phyloP scores from a whole-genome alignment of 768 basidiomycete genomes.

The Clavaria fumosa region DNA sequence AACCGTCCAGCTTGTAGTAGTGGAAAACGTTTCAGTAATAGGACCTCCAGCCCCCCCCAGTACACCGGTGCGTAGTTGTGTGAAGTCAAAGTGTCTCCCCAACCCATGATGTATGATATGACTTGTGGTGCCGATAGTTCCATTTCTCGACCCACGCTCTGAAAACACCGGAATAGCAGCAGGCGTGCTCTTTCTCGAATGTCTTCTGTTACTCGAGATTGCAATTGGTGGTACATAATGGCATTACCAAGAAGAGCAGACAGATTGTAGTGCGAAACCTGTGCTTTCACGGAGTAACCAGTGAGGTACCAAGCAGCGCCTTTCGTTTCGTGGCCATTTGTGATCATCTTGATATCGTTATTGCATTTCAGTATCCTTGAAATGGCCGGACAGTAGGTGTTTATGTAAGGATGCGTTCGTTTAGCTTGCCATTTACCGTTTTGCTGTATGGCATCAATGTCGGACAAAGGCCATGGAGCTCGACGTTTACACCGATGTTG shows the following conservation, averaged over 20 bases:
- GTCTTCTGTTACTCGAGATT: conserved; percentile 6
- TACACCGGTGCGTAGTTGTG: conserved; percentile 23
- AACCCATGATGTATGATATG: conserved; percentile 27
- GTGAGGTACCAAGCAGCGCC: conserved; percentile 23
- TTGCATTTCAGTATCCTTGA: conserved; percentile 12
- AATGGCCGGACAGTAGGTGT: not conserved
- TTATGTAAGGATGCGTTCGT: not conserved
- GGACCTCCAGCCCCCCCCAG: no score
- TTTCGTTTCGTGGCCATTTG: conserved; percentile 19
- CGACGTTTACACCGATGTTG: conserved; percentile 19
- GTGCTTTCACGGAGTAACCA: conserved; percentile 26
- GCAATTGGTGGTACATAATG: conserved; percentile 14
- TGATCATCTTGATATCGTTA: conserved; percentile 25
- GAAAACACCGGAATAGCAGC: conserved; percentile 20
- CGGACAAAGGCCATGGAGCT: conserved; percentile 16
- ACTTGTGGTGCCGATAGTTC: conserved; percentile 26
- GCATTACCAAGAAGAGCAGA: conserved; percentile 23
- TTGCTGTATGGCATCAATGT: conserved; percentile 13
- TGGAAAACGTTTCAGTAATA: no score
- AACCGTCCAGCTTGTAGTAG: no score
- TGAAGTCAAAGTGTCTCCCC: conserved; percentile 23
- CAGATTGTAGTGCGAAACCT: conserved; percentile 18
- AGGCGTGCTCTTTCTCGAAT: conserved; percentile 13
- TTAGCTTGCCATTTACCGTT: conserved; percentile 19
- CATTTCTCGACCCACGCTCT: conserved; percentile 18